These are phyloP conservation scores for Tetragonia tetragonoides DNA, from an alignment of 148 eudicot species.

Conservation along the genomic window DNA sequence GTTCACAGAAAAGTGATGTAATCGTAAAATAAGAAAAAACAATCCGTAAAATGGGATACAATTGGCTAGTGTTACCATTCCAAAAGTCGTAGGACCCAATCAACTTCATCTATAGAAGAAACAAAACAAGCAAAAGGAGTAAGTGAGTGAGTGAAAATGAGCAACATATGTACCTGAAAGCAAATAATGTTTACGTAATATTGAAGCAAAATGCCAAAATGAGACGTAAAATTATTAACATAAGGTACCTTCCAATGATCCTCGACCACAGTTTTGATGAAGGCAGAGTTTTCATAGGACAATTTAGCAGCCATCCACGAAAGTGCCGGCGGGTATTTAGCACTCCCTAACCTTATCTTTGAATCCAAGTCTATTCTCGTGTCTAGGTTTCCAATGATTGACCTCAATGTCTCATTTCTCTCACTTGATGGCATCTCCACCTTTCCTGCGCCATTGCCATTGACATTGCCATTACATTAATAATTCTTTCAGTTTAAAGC, in stretches of 20 bases:
- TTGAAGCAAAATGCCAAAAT: too few species aligned
- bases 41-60: too few species aligned
- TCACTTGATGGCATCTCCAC: conserved; percentile 23
- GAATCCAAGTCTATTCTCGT: conserved; percentile 40
- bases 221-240: neutral
- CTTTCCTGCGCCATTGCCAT: conserved; percentile 29
- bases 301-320: conserved; percentile 53
- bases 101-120: conserved; percentile 36
- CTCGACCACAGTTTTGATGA: conserved; percentile 35
- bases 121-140: neutral
- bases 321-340: conserved; percentile 30
- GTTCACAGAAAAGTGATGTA: too few species aligned
- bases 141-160: neutral
- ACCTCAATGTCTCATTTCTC: conserved; percentile 27
- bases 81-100: conserved; percentile 29
- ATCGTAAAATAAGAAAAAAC: too few species aligned
- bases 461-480: neutral
- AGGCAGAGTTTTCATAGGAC: conserved; percentile 51
- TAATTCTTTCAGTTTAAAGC: neutral
- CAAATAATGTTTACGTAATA: too few species aligned
- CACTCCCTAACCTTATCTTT: conserved; percentile 25
- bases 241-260: conserved; percentile 47
- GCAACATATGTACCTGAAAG: too few species aligned
- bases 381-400: conserved; percentile 36
- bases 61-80: conserved; percentile 32